Conservation (phyloP, 495 filamentous ascomycete species). For the Delitschia confertaspora region DNA sequence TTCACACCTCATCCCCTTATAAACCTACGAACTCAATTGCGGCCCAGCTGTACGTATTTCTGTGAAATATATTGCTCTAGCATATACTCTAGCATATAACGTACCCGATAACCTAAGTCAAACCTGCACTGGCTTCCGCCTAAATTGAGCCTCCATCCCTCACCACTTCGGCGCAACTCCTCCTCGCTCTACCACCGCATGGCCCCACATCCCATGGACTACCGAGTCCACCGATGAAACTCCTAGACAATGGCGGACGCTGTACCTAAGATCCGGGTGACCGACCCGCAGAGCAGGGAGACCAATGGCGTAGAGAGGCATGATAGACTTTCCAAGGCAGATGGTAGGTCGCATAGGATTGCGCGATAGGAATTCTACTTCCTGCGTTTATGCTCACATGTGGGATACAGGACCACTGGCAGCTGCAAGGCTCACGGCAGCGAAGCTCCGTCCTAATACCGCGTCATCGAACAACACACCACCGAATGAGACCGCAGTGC, state of each 20-base stretch:
- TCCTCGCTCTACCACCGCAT: conserved; percentile 5
- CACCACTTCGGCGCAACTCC: background rate
- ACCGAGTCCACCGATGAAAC: conserved; percentile 22
- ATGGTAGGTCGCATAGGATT: conserved; percentile 19
- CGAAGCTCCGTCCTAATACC: conserved; percentile 9
- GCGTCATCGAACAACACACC: conserved; percentile 2
- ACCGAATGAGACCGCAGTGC: background rate
- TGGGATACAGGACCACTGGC: conserved; percentile 10
- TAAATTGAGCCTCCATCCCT: no score
- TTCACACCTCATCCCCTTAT: no score
- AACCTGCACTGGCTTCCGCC: no score
- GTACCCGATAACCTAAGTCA: no score
- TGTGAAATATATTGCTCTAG: no score
- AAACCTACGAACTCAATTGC: no score
- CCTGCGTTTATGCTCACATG: background rate
- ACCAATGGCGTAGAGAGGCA: conserved; percentile 15
- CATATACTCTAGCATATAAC: no score
- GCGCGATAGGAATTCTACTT: background rate
- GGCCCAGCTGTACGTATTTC: no score
- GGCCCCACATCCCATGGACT: conserved; percentile 1
- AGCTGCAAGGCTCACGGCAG: conserved; percentile 12
- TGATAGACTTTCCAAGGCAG: conserved; percentile 17
- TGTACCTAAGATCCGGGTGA: conserved; percentile 39
- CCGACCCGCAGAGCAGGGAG: conserved; percentile 33
- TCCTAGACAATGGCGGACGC: conserved; percentile 36